A percentile compares a stretch with the other conserved stretches of the same genome.
Evolutionary conservation across 2,329 filamentous ascomycete species (phyloP).

Genomic region (Penicillium sp.): DNA sequence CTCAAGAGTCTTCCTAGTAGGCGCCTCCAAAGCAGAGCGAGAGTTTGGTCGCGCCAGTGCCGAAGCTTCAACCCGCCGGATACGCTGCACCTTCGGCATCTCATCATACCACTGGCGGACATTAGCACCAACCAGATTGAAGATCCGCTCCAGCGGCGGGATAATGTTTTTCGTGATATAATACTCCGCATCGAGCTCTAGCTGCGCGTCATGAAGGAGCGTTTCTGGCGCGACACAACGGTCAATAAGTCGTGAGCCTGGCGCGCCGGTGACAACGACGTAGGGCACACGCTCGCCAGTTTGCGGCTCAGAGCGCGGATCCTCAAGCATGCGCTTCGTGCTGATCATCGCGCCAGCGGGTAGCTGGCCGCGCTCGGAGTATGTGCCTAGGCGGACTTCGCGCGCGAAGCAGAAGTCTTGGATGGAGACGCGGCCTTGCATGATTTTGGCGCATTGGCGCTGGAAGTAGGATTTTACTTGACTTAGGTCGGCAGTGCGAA

Average conservation of each 20-base stretch:
- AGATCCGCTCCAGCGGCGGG: slow-evolving; percentile 90
- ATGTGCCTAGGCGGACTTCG: slow-evolving; percentile 87
- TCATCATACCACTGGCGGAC: slow-evolving; percentile 91
- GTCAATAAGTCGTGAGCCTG: slow-evolving; percentile 80
- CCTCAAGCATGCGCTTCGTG: slow-evolving; percentile 79
- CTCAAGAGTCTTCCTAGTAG: slow-evolving; percentile 73
- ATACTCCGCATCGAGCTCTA: slow-evolving; percentile 87
- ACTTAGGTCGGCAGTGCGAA: slow-evolving; percentile 84
- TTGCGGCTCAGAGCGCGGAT: slow-evolving; percentile 83
- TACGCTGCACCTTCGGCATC: slow-evolving; percentile 85
- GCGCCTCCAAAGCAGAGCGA: slow-evolving; percentile 3
- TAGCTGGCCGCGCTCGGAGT: slow-evolving; percentile 74
- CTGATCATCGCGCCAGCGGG: slow-evolving; percentile 89
- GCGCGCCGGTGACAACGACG: slow-evolving; percentile 84
- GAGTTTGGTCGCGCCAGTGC: slow-evolving; percentile 23
- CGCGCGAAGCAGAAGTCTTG: slow-evolving; percentile 95
- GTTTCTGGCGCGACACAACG: slow-evolving; percentile 86
- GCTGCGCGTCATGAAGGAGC: slow-evolving; percentile 71
- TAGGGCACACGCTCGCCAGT: slow-evolving; percentile 95
- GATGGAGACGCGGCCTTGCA: slow-evolving; percentile 81
- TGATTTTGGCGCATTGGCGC: slow-evolving; percentile 84
- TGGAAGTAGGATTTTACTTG: slow-evolving; percentile 90
- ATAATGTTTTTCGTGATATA: slow-evolving; percentile 97
- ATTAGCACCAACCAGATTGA: slow-evolving; percentile 92
- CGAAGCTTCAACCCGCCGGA: slow-evolving; percentile 59